Evolutionary conservation across 1,284 basidiomycete species (phyloP), one percentile per base, ranked within the genome.

Genomic region (Marasmius tenuissimus): DNA sequence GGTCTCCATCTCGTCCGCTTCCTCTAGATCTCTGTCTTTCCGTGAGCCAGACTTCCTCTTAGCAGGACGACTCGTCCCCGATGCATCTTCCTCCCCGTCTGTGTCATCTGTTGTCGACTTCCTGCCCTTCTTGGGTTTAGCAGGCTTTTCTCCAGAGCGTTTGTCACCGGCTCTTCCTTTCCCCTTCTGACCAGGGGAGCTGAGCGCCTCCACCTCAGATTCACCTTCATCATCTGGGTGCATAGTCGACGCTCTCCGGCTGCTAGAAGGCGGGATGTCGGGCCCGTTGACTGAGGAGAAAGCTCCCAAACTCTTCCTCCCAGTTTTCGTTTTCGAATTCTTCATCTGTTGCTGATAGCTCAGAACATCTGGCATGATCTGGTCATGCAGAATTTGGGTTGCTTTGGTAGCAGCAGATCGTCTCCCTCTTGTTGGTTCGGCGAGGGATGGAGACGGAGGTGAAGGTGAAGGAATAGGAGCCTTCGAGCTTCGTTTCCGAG

Each of bases 331-430:
- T 56, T 72, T 72, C 51, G 64, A 60, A 40, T 68, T 72, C 53
- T 63, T 70, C 83, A 82, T 79, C 74, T 93, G 85, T 68, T 83
- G 83, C 72, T 92, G 84, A 67, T 82, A 94, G 61, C 77, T 82
- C 51, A 86, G 67, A 10, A 92, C 78, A 67, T 95, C 93, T 0
- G 91, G 88, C 86, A 93, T 93, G 62, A 92, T 77, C 64, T 82
- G 82, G 12, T 90, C 82, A 40, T 82, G 83, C 48, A 95, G 73
- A 66, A 78, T 81, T 65, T 84, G 78, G 3, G 78, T 80, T 1
- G 92, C 93, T 66, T 82, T 85, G 14, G 80, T 79, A 0, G 92
- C 91, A 9, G 93, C 93, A 20, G 76, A 79, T 34, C 88, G 79
- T 67, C 76, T 79, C 47, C 14, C 33, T 37, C 18, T 47, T 42